Evolutionary conservation across 2,329 filamentous ascomycete species (phyloP), one percentile per base, ranked within the genome.

Genomic region (Penicillium digitatum): DNA sequence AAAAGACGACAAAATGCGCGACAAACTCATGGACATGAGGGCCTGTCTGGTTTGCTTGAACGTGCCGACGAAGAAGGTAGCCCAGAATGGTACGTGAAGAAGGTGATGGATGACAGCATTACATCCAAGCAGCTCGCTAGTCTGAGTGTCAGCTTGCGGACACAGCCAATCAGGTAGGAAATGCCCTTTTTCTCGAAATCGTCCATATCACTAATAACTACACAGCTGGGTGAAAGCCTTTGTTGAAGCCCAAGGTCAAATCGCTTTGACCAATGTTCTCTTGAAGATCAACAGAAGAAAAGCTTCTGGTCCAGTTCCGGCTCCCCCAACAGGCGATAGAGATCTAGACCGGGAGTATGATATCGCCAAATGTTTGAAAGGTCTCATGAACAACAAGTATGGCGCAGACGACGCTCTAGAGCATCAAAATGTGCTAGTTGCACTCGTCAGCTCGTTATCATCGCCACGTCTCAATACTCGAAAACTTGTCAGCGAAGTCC

Each of bases 341-440:
- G 89, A 93, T 68, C 80, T 94, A 47, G 92, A 96, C 69, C 85
- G 88, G 63, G 92, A 96, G 76, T 97, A 97, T 71, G 94, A 97
- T 70, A 96, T 99, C 60, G 85, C 96, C 70, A 99, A 99, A 77
- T 97, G 94, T 77, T 76, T 99, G 55, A 97, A 97, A 78, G 91
- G 92, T 31, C 77, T 97, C 55, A 95, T 97, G 88, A 99, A 99
- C 84, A 99, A 96, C 82, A 96, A 96, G 72, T 97, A 95, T 72
- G 94, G 94, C 58, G 94, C 94, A 58, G 94, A 99, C 71, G 92
- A 99, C 81, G 94, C 94, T 18, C 80, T 99, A 54, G 81, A 85
- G 57, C 92, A 97, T 70, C 89, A 94, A 69, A 90, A 93, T 69
- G 89, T 97, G 60, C 87, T 96, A 60, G 85, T 95, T 54, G 89